Conservation (phyloP, 192 early-diverging fungal species). For the Coemansia sp. region DNA sequence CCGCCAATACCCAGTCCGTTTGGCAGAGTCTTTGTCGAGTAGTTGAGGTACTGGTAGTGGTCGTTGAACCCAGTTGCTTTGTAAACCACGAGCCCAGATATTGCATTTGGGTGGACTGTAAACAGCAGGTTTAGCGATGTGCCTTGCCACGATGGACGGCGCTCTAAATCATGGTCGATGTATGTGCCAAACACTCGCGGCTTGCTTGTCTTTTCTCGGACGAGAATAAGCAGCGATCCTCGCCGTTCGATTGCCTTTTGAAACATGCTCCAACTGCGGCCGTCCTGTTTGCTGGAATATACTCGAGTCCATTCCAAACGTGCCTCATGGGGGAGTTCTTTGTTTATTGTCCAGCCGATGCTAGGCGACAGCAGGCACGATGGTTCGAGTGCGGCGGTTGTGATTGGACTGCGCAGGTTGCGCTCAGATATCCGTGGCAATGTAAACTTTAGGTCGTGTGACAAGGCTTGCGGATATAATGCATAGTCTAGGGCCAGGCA, state of each 20-base stretch:
- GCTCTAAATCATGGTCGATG: slow-evolving; percentile 59
- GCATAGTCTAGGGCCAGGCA: slow-evolving; percentile 23
- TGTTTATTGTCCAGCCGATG: slow-evolving; percentile 19
- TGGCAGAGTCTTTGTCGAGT: slow-evolving; percentile 67
- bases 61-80: slow-evolving; percentile 57
- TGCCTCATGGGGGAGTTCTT: slow-evolving; percentile 30
- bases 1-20: slow-evolving; percentile 77
- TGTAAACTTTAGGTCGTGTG: background rate
- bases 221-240: slow-evolving; percentile 36
- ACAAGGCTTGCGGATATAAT: slow-evolving; percentile 7
- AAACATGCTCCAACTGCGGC: slow-evolving; percentile 52
- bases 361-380: slow-evolving; percentile 18
- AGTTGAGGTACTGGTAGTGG: slow-evolving; percentile 75
- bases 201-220: slow-evolving; percentile 44
- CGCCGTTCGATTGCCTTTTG: slow-evolving; percentile 22
- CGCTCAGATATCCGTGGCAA: slow-evolving; percentile 6
- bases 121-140: slow-evolving; percentile 63
- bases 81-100: slow-evolving; percentile 16
- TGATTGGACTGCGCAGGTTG: slow-evolving; percentile 12
- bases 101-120: slow-evolving; percentile 13
- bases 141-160: slow-evolving; percentile 65
- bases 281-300: slow-evolving; percentile 36
- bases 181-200: slow-evolving; percentile 71
- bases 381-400: background rate
- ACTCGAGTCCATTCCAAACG: slow-evolving; percentile 24